Evolutionary conservation across 371 early-diverging fungal genomes (phyloP).

Genomic region (Mortierella sp.): DNA sequence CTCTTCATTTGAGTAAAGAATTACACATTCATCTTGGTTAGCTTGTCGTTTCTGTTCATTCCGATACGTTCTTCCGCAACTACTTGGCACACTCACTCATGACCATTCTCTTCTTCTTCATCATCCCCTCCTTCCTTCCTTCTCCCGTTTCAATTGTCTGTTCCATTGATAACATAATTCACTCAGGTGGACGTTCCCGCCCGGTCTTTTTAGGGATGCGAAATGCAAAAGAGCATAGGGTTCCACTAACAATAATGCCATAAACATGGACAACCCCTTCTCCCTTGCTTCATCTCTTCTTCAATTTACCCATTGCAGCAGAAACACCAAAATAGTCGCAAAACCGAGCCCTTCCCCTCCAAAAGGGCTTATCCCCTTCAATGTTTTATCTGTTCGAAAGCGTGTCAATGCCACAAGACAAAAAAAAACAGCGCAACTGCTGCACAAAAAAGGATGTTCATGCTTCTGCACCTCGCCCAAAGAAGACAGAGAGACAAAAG

Average conservation of each 20-base stretch:
- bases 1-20: not conserved
- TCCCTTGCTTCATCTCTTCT: not conserved
- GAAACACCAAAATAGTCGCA: not conserved
- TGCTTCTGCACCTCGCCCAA: not conserved
- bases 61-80: not conserved
- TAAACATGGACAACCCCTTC: not conserved
- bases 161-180: not conserved
- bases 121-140: not conserved
- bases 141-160: not conserved
- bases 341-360: not conserved
- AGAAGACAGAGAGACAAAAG: conserved; percentile 5
- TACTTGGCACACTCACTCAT: not conserved
- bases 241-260: not conserved
- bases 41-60: not conserved
- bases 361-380: conserved; percentile 5
- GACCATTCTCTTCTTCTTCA: not conserved
- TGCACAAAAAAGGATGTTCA: not conserved
- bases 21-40: not conserved
- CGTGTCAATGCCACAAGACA: not conserved
- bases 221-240: not conserved
- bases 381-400: not conserved
- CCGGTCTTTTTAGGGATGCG: not conserved
- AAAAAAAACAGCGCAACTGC: conserved; percentile 6
- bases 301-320: not conserved
- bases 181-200: conserved; percentile 4